Evolutionary conservation across 306 rosid species (phyloP).

Genomic region (Crataegus laevigata): DNA sequence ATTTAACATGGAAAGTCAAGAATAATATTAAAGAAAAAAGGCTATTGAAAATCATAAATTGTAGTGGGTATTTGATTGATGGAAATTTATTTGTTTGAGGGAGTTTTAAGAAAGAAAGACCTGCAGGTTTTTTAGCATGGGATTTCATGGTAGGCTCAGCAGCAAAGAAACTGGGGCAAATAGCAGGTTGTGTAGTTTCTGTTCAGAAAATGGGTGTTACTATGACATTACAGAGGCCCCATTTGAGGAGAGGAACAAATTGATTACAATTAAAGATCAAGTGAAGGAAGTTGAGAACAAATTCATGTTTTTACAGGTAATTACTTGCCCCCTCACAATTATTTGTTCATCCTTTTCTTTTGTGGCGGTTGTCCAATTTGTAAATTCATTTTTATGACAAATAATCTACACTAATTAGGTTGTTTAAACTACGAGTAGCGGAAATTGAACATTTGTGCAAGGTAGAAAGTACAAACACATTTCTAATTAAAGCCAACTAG

Average conservation of each 20-base stretch:
- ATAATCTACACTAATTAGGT: neutral
- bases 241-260: conserved; percentile 20
- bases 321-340: neutral
- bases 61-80: conserved; percentile 1
- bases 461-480: neutral
- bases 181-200: conserved; percentile 15
- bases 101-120: conserved; percentile 1
- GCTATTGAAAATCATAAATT: neutral
- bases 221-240: conserved; percentile 17
- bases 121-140: conserved; percentile 11
- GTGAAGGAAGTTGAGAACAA: conserved; percentile 20
- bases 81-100: neutral
- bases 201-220: conserved; percentile 18
- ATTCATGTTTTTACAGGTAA: conserved; percentile 25
- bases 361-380: neutral
- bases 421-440: neutral
- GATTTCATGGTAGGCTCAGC: conserved; percentile 12
- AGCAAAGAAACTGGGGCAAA: conserved; percentile 3
- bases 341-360: neutral
- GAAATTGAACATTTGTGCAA: neutral
- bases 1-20: neutral
- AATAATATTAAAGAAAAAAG: neutral
- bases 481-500: neutral
- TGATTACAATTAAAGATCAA: conserved; percentile 24
- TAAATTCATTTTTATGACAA: neutral